phyloP scores from a whole-genome alignment of 2,329 filamentous ascomycete species.

The Tolypocladium cylindrosporum region DNA sequence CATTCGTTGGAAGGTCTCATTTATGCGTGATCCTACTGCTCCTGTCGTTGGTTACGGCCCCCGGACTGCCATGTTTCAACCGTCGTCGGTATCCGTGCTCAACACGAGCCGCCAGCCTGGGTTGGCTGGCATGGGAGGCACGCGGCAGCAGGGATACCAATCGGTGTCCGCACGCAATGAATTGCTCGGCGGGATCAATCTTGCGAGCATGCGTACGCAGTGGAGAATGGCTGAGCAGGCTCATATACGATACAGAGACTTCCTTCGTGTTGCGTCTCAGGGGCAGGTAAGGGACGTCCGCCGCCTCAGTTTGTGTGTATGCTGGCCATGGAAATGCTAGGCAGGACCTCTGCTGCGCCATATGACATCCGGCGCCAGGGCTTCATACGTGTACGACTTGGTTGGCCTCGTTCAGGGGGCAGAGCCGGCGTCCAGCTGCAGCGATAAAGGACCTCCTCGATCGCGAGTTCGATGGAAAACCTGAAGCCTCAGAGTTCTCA shows the following conservation, averaged over 20 bases:
- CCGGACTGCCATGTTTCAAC: background rate
- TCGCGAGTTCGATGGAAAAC: background rate
- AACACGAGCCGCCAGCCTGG: background rate
- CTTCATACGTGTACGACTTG: background rate
- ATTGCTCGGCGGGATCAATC: background rate
- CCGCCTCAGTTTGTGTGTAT: background rate
- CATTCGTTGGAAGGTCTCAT: background rate
- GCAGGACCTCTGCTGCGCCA: background rate
- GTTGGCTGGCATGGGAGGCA: background rate
- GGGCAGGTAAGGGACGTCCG: background rate
- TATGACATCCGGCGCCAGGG: background rate
- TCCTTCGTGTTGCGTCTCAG: background rate
- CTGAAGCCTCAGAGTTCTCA: background rate
- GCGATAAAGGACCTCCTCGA: background rate
- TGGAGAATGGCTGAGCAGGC: background rate
- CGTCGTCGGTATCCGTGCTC: background rate
- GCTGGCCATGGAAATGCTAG: background rate
- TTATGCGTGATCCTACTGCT: background rate
- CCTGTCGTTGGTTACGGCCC: background rate
- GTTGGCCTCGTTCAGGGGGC: background rate
- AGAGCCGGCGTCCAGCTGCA: background rate
- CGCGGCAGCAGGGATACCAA: slow-evolving; percentile 1
- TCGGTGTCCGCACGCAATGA: background rate
- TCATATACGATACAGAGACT: background rate
- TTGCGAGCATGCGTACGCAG: background rate